phyloP scores from a whole-genome alignment of 495 filamentous ascomycete genomes.

The Terfezia claveryi region DNA sequence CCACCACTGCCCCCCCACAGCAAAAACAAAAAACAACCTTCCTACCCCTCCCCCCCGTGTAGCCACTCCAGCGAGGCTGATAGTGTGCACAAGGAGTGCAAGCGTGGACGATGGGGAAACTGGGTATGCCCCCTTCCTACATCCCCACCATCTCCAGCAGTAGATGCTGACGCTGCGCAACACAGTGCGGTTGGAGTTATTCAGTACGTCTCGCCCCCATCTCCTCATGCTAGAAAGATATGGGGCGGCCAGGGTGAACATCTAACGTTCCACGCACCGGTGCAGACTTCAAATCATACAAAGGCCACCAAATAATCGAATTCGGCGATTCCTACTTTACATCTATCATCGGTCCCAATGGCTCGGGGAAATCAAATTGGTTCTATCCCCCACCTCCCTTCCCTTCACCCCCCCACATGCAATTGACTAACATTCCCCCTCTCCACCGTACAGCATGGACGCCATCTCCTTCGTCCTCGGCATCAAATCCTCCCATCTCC shows the following conservation, averaged over 20 bases:
- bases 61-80: too few relatives aligned
- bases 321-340: constrained; percentile 98
- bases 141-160: not conserved
- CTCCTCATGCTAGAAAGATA: not conserved
- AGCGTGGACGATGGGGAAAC: not conserved
- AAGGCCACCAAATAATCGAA: constrained; percentile 75
- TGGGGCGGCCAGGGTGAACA: constrained; percentile 4
- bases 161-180: not conserved
- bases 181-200: constrained; percentile 68
- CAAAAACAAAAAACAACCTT: too few relatives aligned
- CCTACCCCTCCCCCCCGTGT: too few relatives aligned
- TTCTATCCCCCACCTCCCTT: constrained; percentile 25
- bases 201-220: constrained; percentile 37
- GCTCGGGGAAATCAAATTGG: constrained; percentile 99
- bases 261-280: not conserved
- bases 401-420: not conserved
- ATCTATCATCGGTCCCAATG: constrained; percentile 97
- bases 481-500: constrained; percentile 91
- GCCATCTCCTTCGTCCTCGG: constrained; percentile 97
- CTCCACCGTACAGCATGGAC: constrained; percentile 51
- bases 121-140: not conserved
- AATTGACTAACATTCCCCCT: constrained; percentile 1
- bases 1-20: too few relatives aligned
- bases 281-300: constrained; percentile 89
- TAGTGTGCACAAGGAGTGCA: too few relatives aligned